Conservation (phyloP, 768 basidiomycete species). For the Agrocybe praecox region DNA sequence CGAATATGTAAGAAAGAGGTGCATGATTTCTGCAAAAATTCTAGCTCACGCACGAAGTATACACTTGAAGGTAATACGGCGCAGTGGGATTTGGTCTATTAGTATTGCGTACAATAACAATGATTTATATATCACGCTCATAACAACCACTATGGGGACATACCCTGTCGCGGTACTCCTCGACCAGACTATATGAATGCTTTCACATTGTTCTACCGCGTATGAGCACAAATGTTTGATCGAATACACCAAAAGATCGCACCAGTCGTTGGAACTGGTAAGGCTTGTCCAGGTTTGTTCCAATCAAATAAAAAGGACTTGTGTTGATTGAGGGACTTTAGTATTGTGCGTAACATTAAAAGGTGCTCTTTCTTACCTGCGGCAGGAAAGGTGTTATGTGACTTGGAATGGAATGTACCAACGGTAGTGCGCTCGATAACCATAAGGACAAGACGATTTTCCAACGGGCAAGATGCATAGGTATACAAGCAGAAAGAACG, state of each 20-base stretch:
- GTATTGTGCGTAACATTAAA: not conserved
- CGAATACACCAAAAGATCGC: not conserved
- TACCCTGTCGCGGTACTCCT: conserved; percentile 43
- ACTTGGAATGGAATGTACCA: not conserved
- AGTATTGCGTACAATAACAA: conserved; percentile 1
- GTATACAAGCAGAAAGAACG: too few relatives aligned
- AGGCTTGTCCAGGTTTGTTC: conserved; percentile 32
- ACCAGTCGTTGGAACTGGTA: conserved; percentile 46
- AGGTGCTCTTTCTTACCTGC: conserved; percentile 23
- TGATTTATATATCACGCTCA: not conserved
- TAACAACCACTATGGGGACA: conserved; percentile 2
- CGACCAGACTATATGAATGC: conserved; percentile 43
- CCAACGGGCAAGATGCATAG: too few relatives aligned
- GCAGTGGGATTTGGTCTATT: conserved; percentile 54
- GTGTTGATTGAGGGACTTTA: not conserved
- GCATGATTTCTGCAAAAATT: not conserved
- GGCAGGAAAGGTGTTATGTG: conserved; percentile 25
- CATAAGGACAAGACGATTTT: too few relatives aligned
- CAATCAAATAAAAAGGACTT: conserved; percentile 51
- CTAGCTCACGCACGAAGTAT: conserved; percentile 62
- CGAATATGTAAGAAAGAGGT: not conserved
- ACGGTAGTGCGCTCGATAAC: too few relatives aligned
- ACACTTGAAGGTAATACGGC: conserved; percentile 63
- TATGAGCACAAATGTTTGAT: not conserved
- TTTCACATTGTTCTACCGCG: conserved; percentile 44